Evolutionary conservation across 169 alveolate species (phyloP).

Genomic region (Plasmodium knowlesi): DNA sequence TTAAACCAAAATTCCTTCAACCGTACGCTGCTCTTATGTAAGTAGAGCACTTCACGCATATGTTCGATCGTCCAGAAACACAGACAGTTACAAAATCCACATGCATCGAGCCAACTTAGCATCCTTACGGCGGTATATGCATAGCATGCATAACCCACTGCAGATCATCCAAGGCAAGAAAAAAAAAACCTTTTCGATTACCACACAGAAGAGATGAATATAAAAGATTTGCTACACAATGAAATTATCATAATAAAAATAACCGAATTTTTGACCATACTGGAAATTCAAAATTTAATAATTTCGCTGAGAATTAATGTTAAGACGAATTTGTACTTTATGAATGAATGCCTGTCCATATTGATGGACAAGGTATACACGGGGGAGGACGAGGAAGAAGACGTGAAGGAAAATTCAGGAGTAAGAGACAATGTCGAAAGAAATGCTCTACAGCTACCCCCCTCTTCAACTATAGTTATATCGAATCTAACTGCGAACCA

Average conservation of each 20-base stretch:
- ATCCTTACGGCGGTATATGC: neutral
- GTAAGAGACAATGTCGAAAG: neutral
- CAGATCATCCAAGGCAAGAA: neutral
- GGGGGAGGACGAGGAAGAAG: neutral
- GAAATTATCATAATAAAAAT: constrained; percentile 66
- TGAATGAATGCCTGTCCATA: constrained; percentile 61
- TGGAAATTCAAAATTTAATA: constrained; percentile 54
- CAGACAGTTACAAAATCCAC: neutral
- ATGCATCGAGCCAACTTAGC: neutral
- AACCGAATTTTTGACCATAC: constrained; percentile 48
- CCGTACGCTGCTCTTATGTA: neutral
- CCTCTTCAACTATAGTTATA: neutral
- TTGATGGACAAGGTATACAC: neutral
- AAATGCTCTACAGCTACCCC: neutral
- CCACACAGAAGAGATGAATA: constrained; percentile 17
- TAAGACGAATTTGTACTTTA: constrained; percentile 57
- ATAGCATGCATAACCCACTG: neutral
- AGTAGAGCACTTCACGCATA: neutral
- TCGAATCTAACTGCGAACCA: neutral
- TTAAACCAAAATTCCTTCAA: neutral
- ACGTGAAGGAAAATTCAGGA: neutral
- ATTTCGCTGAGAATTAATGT: constrained; percentile 60
- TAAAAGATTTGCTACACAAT: constrained; percentile 51
- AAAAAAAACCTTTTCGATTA: neutral
- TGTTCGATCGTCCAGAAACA: neutral